Evolutionary conservation across 1,284 basidiomycete species (phyloP).

Genomic region (Cryptococcus jaspeensis): DNA sequence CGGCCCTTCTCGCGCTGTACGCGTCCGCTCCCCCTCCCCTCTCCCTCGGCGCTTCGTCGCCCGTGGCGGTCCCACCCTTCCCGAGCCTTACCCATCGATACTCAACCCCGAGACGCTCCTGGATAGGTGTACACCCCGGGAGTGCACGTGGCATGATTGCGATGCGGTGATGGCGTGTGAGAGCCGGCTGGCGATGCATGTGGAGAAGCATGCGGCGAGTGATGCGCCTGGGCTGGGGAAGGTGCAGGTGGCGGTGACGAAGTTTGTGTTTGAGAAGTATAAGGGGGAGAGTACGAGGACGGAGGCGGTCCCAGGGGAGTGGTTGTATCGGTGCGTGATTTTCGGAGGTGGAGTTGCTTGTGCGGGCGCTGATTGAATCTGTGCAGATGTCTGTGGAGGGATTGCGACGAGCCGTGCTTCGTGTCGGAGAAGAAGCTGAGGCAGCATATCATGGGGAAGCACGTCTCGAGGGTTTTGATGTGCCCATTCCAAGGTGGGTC

Average conservation of each 20-base stretch:
- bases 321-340: slow-evolving; percentile 12
- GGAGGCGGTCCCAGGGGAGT: slow-evolving; percentile 2
- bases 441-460: slow-evolving; percentile 36
- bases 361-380: background rate
- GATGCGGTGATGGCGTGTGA: slow-evolving; percentile 34
- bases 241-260: slow-evolving; percentile 21
- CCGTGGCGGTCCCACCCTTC: slow-evolving; percentile 24
- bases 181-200: slow-evolving; percentile 27
- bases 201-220: slow-evolving; percentile 7
- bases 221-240: slow-evolving; percentile 11
- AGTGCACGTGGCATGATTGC: slow-evolving; percentile 42
- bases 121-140: slow-evolving; percentile 19
- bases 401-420: slow-evolving; percentile 37
- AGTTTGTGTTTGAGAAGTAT: slow-evolving; percentile 5
- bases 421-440: slow-evolving; percentile 14
- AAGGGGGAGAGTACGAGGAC: slow-evolving; percentile 1
- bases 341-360: too few relatives aligned
- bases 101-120: slow-evolving; percentile 27
- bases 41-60: slow-evolving; percentile 27
- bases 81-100: slow-evolving; percentile 30
- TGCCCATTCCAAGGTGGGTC: slow-evolving; percentile 32
- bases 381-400: slow-evolving; percentile 30
- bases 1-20: background rate
- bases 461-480: slow-evolving; percentile 24
- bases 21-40: background rate